Conservation (phyloP, 441 rosid species). For the Pelargonium myrrhifolium region DNA sequence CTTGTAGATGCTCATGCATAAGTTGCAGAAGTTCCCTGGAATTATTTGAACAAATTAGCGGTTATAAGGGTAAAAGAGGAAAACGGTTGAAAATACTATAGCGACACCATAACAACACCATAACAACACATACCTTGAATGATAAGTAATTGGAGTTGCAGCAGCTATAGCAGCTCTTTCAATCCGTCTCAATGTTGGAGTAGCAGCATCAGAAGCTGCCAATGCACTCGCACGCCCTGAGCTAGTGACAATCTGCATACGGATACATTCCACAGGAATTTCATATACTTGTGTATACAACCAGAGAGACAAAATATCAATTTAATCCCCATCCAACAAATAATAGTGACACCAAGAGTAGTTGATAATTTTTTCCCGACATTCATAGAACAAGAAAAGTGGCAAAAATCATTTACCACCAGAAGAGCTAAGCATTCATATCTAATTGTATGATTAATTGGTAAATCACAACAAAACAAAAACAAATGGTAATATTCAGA, state of each 20-base stretch:
- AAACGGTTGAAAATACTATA: not conserved
- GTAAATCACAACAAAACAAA: not conserved
- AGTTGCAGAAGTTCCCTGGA: conserved; percentile 89
- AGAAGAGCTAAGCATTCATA: not conserved
- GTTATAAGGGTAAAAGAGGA: not conserved
- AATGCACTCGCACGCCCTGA: conserved; percentile 90
- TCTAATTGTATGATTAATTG: not conserved
- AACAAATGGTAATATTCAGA: not conserved
- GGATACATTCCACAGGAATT: conserved; percentile 16
- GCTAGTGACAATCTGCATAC: conserved; percentile 80
- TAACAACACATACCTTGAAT: conserved; percentile 48
- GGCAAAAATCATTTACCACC: not conserved
- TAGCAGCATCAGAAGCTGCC: conserved; percentile 98
- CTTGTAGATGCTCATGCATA: conserved; percentile 95
- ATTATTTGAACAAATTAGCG: conserved; percentile 12
- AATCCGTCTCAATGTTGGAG: conserved; percentile 87
- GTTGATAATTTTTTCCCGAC: no score
- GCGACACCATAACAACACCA: not conserved
- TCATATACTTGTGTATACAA: not conserved
- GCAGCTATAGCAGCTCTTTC: conserved; percentile 99
- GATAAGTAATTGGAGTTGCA: conserved; percentile 91
- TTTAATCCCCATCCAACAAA: not conserved
- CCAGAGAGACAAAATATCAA: not conserved
- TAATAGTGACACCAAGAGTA: no score
- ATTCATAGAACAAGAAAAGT: not conserved